A percentile compares a stretch with the other conserved stretches of the same genome.
phyloP scores from a whole-genome alignment of 1,284 basidiomycete genomes.

The Irpex sp. region DNA sequence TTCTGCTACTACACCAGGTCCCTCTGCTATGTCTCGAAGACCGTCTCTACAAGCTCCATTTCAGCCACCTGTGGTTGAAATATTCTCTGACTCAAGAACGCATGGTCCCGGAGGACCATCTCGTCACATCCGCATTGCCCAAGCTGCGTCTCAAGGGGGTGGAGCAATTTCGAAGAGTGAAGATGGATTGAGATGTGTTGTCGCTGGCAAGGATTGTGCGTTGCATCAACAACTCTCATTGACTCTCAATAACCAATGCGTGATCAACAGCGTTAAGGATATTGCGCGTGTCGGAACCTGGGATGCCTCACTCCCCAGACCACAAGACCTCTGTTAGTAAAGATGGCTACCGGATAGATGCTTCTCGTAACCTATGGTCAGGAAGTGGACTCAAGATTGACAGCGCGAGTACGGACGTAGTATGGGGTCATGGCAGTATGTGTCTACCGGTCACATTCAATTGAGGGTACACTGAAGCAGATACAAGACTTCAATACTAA shows the following conservation, averaged over 20 bases:
- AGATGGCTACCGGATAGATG: constrained; percentile 61
- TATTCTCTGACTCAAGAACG: constrained; percentile 40
- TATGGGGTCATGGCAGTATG: constrained; percentile 77
- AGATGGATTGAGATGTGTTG: constrained; percentile 62
- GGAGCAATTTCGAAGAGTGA: constrained; percentile 63
- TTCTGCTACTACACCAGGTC: background rate
- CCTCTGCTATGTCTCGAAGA: constrained; percentile 16
- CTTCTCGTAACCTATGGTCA: constrained; percentile 70
- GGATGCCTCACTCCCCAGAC: constrained; percentile 31
- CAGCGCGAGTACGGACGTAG: constrained; percentile 73
- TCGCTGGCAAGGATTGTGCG: constrained; percentile 73
- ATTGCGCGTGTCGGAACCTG: constrained; percentile 50
- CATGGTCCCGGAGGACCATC: constrained; percentile 42
- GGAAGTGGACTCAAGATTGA: constrained; percentile 72
- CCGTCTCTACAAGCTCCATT: constrained; percentile 18
- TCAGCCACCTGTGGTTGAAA: constrained; percentile 18
- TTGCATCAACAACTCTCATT: background rate
- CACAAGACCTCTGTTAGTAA: constrained; percentile 52
- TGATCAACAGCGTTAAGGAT: constrained; percentile 56
- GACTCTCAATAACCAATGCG: constrained; percentile 2
- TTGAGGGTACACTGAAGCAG: background rate
- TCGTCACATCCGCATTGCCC: constrained; percentile 52
- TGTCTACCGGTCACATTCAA: constrained; percentile 18
- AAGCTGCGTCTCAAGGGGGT: constrained; percentile 54
- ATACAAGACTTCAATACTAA: constrained; percentile 69